These are phyloP conservation scores for Cladosporium austrohemisphaericum DNA, from an alignment of 2,329 filamentous ascomycete genomes.

Conservation along the genomic window DNA sequence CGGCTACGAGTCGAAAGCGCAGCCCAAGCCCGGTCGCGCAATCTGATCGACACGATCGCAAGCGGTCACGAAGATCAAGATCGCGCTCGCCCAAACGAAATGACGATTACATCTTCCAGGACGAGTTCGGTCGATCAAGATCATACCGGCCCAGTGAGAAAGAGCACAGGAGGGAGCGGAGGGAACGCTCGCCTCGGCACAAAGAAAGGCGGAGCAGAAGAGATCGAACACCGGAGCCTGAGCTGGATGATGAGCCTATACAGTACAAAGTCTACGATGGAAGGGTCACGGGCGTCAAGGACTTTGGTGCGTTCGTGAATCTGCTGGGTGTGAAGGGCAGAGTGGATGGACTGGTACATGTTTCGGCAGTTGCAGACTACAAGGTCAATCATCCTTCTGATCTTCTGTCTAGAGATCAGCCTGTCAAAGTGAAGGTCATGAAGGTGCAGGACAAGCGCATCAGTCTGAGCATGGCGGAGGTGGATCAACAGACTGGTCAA, in stretches of 20 bases:
- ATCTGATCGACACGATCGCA: conserved; percentile 40
- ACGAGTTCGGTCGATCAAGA: conserved; percentile 55
- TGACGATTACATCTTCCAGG: conserved; percentile 54
- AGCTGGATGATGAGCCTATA: conserved; percentile 77
- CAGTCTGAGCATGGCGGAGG: conserved; percentile 94
- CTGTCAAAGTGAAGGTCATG: conserved; percentile 87
- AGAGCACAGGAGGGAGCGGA: conserved; percentile 36
- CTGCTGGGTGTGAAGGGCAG: conserved; percentile 82
- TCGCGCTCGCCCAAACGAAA: conserved; percentile 50
- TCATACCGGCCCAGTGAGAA: conserved; percentile 37
- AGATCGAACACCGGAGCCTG: conserved; percentile 62
- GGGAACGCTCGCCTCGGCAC: conserved; percentile 32
- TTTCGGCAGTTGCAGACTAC: conserved; percentile 81
- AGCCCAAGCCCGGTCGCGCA: conserved; percentile 55
- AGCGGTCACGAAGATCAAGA: conserved; percentile 41
- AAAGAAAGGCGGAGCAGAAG: conserved; percentile 43
- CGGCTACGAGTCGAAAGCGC: conserved; percentile 52
- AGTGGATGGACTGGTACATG: conserved; percentile 88
- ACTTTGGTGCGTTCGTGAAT: conserved; percentile 94
- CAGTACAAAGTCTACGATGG: conserved; percentile 87
- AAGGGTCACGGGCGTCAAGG: conserved; percentile 84
- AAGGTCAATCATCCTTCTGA: conserved; percentile 92
- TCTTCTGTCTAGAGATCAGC: conserved; percentile 72
- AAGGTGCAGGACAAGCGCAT: conserved; percentile 79
- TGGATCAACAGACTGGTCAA: conserved; percentile 82